Conservation (phyloP, 2,329 filamentous ascomycete genomes). For the Amesomyces nigricolor region DNA sequence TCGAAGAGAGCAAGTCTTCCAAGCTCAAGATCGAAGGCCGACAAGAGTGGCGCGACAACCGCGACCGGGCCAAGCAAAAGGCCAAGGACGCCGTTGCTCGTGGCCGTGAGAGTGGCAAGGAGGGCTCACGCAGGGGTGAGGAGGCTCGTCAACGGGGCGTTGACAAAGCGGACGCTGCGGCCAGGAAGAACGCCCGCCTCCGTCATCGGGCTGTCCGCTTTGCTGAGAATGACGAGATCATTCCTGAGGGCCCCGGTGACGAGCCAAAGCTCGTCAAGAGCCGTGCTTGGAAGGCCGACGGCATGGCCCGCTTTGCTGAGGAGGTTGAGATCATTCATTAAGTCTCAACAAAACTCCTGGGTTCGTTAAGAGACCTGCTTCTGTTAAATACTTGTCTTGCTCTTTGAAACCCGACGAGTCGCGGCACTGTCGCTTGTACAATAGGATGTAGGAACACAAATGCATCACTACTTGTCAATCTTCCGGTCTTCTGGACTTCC, state of each 20-base stretch:
- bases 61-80: background rate
- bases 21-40: too few species aligned
- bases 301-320: background rate
- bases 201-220: too few species aligned
- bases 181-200: background rate
- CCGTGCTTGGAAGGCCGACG: background rate
- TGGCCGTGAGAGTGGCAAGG: background rate
- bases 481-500: too few species aligned
- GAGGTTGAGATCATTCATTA: background rate
- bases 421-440: slow-evolving; percentile 6
- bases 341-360: background rate
- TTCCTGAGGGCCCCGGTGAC: too few species aligned
- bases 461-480: too few species aligned
- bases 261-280: too few species aligned
- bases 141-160: background rate
- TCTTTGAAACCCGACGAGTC: background rate
- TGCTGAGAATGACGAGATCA: too few species aligned
- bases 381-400: slow-evolving; percentile 2
- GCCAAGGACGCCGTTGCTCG: background rate
- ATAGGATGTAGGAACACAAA: too few species aligned
- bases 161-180: background rate
- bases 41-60: slow-evolving; percentile 1
- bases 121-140: background rate
- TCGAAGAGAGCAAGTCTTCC: too few species aligned
- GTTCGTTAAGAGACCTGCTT: background rate